Evolutionary conservation across 2,329 filamentous ascomycete genomes (phyloP), one percentile per base, ranked within the genome.

Genomic region (Colletotrichum spinosum): DNA sequence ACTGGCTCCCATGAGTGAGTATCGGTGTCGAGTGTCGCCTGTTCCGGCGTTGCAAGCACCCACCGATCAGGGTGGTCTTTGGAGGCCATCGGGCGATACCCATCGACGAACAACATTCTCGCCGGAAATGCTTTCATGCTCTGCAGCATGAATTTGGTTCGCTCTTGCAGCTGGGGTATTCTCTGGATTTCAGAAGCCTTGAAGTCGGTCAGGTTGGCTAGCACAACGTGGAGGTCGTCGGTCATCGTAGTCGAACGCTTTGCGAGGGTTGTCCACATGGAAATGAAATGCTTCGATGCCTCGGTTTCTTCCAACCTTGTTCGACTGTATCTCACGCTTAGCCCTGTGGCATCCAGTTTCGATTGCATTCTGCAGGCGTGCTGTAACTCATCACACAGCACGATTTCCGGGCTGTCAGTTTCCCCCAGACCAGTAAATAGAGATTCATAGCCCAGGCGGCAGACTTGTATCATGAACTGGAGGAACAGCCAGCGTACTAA

Each of bases 1-100:
- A 25, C 25, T 25, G 25, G 25, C 25, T 25, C 25, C 25, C 25
- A 25, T 25, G 25, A 25, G 25, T 25, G 25, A 3, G 25, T 25
- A 25, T 25, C 25, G 25, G 25, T 25, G 25, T 25, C 25, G 25
- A 25, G 3, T 25, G 25, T 25, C 25, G 25, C 25, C 25, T 25
- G 52, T 8, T 41, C 41, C 4, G 52, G 52, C 10, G 13, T 5
- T n/a, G 25, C 13, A 9, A 33, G 41, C 10, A 46, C 12, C 52
- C 52, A 55, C 5, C 52, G 52, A 34, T 55, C 39, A 2, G 52
- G 38, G 17, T 45, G 42, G 38, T 55, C 17, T 9, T 55, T 45
- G 6, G 15, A 39, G 7, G 52, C 39, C 39, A 55, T 3, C 1
- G 52, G 52, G 6, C 52, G 52, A 5, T 8, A 2, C 1, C 12